Evolutionary conservation across 345 rosid genomes (phyloP), one percentile per base, ranked within the genome.

Genomic region (Eucalyptus urophylla): DNA sequence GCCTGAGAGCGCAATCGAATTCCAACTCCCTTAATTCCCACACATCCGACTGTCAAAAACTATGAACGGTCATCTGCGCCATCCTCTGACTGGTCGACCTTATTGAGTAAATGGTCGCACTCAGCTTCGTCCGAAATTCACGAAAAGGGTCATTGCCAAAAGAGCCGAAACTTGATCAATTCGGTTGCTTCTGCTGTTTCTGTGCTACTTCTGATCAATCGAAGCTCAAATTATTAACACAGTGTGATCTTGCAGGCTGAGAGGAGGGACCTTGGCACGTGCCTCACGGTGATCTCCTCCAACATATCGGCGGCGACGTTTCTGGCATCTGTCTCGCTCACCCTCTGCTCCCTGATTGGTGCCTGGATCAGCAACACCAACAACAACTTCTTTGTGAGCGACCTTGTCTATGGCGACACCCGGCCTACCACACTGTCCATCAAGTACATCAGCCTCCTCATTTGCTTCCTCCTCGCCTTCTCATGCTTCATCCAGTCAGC

Each of bases 271-370:
- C 92, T 92, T 15, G 93, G 87, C 16, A 19, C 88, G 40, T 96
- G 94, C 49, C 56, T 95, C 14, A 67, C 90, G 3, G 97, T 96
- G 56, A 91, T 96, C 12, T 87, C 93, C 3, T 91, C 95, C 40
- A 96, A 94, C 91, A 93, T 89, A 50, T 93, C 98, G n/a, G 95
- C 97, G 47, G 94, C 98, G 89, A 96, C 97, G 3, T 95, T 90
- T 88, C 90, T 96, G 80, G 92, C 93, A 4, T 87, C 96, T 44
- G 89, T 96, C 80, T 93, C 96, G 89, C 90, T 97, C 58, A 95
- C 97, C 22, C 89, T 97, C 31, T 92, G 98, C 91, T 97, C 98
- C 86, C 93, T 97, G 1, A 95, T 97, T 40, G 99, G 98, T 40
- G 96, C 98, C 11, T 97, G 98, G 99, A 94, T 96, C 10, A 95